phyloP scores from a whole-genome alignment of 805 yeast genomes.

The Metschnikowia noctiluminum region DNA sequence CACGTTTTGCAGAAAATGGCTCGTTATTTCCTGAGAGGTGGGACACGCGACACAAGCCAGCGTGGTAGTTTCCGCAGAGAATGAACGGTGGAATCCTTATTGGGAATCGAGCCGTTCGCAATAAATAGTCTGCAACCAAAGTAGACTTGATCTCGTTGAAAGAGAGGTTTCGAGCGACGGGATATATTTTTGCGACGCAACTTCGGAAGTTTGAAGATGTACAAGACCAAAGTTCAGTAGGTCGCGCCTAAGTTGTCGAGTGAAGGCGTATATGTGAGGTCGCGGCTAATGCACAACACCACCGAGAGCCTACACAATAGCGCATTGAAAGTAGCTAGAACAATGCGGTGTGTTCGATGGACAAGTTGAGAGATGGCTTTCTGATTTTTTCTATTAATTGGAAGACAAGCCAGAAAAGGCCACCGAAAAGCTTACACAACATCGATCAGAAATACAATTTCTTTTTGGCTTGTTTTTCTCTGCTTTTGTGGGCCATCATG shows the following conservation, averaged over 20 bases:
- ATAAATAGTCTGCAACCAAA: background rate
- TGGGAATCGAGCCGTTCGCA: background rate
- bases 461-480: too few relatives aligned
- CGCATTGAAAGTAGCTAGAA: background rate
- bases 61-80: background rate
- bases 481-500: too few relatives aligned
- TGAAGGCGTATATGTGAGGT: slow-evolving; percentile 4
- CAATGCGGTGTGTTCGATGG: background rate
- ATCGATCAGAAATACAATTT: too few relatives aligned
- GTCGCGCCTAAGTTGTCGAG: slow-evolving; percentile 6
- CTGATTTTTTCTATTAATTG: too few relatives aligned
- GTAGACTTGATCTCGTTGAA: too few relatives aligned
- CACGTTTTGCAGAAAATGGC: background rate
- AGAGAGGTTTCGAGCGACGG: background rate
- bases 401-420: too few relatives aligned
- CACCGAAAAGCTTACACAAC: too few relatives aligned
- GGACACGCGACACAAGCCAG: slow-evolving; percentile 2
- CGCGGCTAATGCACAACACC: slow-evolving; percentile 8
- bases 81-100: background rate
- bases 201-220: background rate
- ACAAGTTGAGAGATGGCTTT: background rate
- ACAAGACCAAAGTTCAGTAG: background rate
- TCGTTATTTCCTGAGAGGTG: background rate
- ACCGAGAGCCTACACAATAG: slow-evolving; percentile 5
- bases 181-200: background rate